Evolutionary conservation across 306 rosid genomes (phyloP).

Genomic region (Casuarina equisetifolia): DNA sequence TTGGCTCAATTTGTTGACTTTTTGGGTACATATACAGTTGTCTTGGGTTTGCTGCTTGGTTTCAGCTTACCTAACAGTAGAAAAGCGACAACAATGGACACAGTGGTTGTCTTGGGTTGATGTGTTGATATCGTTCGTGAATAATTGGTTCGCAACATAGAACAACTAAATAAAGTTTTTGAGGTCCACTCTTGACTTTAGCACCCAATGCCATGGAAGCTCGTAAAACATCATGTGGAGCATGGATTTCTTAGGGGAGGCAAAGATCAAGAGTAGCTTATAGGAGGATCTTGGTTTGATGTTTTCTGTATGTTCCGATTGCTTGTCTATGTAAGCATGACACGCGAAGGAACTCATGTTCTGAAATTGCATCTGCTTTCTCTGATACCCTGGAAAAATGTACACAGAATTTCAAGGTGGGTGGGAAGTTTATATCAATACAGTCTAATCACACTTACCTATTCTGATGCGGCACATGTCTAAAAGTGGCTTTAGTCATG

Average conservation of each 20-base stretch:
- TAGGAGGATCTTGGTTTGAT: neutral
- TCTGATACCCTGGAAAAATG: neutral
- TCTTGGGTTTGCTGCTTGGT: constrained; percentile 20
- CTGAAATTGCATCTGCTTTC: neutral
- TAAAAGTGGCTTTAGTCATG: constrained; percentile 33
- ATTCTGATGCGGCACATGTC: constrained; percentile 25
- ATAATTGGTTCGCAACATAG: constrained; percentile 16
- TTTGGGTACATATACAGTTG: constrained; percentile 21
- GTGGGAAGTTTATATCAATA: constrained; percentile 33
- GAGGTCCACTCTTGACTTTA: constrained; percentile 52
- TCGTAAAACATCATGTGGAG: constrained; percentile 33
- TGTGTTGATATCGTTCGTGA: constrained; percentile 14
- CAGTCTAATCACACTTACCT: constrained; percentile 24
- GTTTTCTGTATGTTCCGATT: neutral
- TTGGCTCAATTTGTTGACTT: constrained; percentile 43
- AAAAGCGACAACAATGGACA: constrained; percentile 21
- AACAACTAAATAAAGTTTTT: constrained; percentile 16
- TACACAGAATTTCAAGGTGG: constrained; percentile 23
- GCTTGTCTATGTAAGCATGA: neutral
- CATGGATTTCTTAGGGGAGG: constrained; percentile 17
- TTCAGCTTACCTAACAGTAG: constrained; percentile 17
- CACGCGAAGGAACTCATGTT: neutral
- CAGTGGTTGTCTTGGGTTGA: constrained; percentile 25
- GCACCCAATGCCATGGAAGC: constrained; percentile 32
- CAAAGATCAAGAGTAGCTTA: neutral